Base-by-base conservation (phyloP, 2,329 filamentous ascomycete genomes). In the Fusarium gaditjirri region DNA sequence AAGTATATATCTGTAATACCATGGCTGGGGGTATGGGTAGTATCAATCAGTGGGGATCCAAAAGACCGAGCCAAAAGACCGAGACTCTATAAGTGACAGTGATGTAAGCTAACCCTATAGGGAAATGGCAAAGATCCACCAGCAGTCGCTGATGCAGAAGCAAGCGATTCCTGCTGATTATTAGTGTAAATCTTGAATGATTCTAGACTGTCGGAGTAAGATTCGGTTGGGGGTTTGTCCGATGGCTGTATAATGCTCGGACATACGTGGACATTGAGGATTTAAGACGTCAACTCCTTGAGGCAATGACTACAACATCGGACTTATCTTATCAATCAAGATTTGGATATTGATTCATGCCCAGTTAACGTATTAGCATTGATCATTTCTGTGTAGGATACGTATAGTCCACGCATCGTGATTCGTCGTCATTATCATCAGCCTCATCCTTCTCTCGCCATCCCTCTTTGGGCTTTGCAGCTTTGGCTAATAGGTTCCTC, bases 401-500 rank as follows among this genome's bases (percentile, higher is more conserved):
- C 23, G 12, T 16, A 31, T 6, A 21, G 23, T 10, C n/a, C 17
- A 12, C 41, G 33, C 23, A 38, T 64, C 35, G 47, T 53, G 39
- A 47, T 41, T 63, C 70, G 31, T 60, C 27, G 12, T 41, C 65
- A n/a, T 68, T 42, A 31, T 63, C 70, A 35, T 60, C 27, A 23
- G n/a, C 42, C 10, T 41, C 56, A 21, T 62, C 47, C 29, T 39
- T 55, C 43, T 72, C 65, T 53, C 67, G 23, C 70, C 57, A 55
- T 14, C 70, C 72, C 14, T 69, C 71, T 33, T 73, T 72, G 5
- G 80, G 78, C 25, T 62, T 68, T 27, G 79, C 78, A 56, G 76
- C 78, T 60, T 79, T 82, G 31, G 80, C 79, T 49, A 82, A 66
- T 52, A 82, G 49, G 50, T 82, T 82, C 66, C 81, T 77, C 53